These are phyloP conservation scores for Starmerella potacharoeniae DNA, from an alignment of 805 yeast genomes.

Conservation along the genomic window DNA sequence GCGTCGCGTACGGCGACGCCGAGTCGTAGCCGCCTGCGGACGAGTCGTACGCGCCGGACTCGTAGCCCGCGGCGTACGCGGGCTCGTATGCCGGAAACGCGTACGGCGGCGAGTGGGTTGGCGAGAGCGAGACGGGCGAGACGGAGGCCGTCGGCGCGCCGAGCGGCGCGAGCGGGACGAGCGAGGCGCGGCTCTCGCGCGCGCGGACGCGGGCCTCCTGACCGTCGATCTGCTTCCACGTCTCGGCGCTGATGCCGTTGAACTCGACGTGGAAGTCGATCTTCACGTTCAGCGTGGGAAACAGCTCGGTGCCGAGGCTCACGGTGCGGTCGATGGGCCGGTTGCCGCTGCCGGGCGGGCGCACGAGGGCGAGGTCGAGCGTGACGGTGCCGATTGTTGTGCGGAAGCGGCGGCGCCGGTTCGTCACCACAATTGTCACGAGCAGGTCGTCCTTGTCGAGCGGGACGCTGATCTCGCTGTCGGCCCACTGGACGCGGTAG, in stretches of 20 bases:
- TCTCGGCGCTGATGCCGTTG: constrained; percentile 1
- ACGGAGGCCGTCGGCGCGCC: too few relatives aligned
- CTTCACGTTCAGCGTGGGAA: neutral
- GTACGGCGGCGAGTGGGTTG: neutral
- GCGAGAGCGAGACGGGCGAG: neutral
- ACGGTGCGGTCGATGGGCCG: constrained; percentile 11
- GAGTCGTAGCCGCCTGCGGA: neutral
- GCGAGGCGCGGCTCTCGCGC: neutral
- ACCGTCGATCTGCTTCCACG: neutral
- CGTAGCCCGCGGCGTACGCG: too few relatives aligned
- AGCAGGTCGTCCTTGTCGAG: constrained; percentile 1
- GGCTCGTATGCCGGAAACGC: neutral
- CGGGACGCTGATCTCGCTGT: constrained; percentile 15
- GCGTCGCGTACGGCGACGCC: neutral
- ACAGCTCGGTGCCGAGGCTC: constrained; percentile 13
- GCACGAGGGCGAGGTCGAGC: constrained; percentile 10
- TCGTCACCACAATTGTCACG: constrained; percentile 15
- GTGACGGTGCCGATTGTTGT: constrained; percentile 22
- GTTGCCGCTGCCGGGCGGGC: constrained; percentile 3
- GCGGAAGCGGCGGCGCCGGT: constrained; percentile 19
- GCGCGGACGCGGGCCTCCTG: neutral
- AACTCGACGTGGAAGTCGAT: constrained; percentile 3
- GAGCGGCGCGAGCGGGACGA: neutral
- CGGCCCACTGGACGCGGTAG: constrained; percentile 19
- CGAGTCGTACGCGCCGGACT: too few relatives aligned